These are phyloP conservation scores for Yamadazyma aaseri DNA, from an alignment of 1,139 yeast genomes.

Conservation along the genomic window DNA sequence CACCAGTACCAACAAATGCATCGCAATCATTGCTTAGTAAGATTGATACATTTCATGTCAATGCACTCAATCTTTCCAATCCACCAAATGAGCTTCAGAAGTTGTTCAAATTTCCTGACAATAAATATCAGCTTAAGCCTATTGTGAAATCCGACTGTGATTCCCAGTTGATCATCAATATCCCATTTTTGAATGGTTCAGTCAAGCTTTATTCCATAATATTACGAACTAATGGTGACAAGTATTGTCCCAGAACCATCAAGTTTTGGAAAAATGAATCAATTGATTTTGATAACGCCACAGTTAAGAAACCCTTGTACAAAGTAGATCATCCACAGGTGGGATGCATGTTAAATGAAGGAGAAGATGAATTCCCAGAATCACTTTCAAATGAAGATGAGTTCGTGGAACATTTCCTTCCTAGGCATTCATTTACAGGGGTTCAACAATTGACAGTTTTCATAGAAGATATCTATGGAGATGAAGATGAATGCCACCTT, in stretches of 20 bases:
- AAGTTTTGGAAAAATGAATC: slow-evolving; percentile 69
- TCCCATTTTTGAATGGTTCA: slow-evolving; percentile 71
- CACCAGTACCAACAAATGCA: slow-evolving; percentile 72
- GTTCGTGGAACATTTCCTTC: slow-evolving; percentile 81
- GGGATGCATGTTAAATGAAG: slow-evolving; percentile 41
- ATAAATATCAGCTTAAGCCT: slow-evolving; percentile 44
- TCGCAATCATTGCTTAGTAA: slow-evolving; percentile 66
- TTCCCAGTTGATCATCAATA: slow-evolving; percentile 68
- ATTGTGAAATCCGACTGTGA: slow-evolving; percentile 76
- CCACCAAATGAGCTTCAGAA: slow-evolving; percentile 49
- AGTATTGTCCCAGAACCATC: slow-evolving; percentile 66
- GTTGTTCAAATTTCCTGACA: slow-evolving; percentile 46
- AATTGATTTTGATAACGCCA: slow-evolving; percentile 69
- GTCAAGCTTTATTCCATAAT: slow-evolving; percentile 75
- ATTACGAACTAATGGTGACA: slow-evolving; percentile 62
- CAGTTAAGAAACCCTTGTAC: slow-evolving; percentile 49
- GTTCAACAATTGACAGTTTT: slow-evolving; percentile 67
- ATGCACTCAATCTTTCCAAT: slow-evolving; percentile 64
- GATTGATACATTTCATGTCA: slow-evolving; percentile 60
- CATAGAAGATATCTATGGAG: slow-evolving; percentile 66
- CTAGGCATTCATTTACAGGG: slow-evolving; percentile 72
- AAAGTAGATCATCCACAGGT: slow-evolving; percentile 63
- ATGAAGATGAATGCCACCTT: slow-evolving; percentile 50
- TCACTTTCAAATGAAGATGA: slow-evolving; percentile 38
- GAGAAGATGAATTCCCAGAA: slow-evolving; percentile 38